Evolutionary conservation across 2,329 filamentous ascomycete species (phyloP).

Genomic region (Talaromyces sp.): DNA sequence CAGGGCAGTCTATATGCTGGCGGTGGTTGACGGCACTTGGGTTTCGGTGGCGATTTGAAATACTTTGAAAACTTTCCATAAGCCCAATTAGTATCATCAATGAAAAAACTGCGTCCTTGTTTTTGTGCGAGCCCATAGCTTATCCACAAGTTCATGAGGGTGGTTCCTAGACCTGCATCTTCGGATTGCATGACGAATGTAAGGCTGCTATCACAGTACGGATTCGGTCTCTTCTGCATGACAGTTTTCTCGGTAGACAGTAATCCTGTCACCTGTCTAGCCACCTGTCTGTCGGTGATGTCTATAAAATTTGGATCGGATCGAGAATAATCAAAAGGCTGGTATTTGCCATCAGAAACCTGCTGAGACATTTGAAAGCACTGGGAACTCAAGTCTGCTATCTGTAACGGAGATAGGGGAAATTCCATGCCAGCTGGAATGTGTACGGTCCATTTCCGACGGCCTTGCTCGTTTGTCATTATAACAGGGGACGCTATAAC

Average conservation of each 20-base stretch:
- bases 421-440: conserved; percentile 67
- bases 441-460: conserved; percentile 73
- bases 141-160: conserved; percentile 76
- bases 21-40: conserved; percentile 68
- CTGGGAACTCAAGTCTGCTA: conserved; percentile 65
- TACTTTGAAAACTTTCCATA: conserved; percentile 73
- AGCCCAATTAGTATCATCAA: conserved; percentile 79
- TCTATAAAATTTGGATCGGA: conserved; percentile 70
- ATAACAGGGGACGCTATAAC: conserved; percentile 70
- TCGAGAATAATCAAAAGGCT: conserved; percentile 53
- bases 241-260: conserved; percentile 29
- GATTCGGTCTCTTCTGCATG: conserved; percentile 11
- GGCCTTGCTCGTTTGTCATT: conserved; percentile 62
- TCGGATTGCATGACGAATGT: conserved; percentile 73
- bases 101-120: conserved; percentile 73
- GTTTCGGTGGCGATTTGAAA: conserved; percentile 64
- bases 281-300: conserved; percentile 63
- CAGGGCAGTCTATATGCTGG: conserved; percentile 74
- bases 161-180: conserved; percentile 73
- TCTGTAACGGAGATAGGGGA: conserved; percentile 63
- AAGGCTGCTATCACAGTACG: conserved; percentile 65
- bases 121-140: conserved; percentile 74
- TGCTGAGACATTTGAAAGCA: conserved; percentile 62
- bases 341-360: conserved; percentile 52
- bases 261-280: conserved; percentile 34